Percentiles rank a stretch among this genome's conserved stretches.
phyloP scores from a whole-genome alignment of 1,284 basidiomycete species.

The Bjerkandera adusta region DNA sequence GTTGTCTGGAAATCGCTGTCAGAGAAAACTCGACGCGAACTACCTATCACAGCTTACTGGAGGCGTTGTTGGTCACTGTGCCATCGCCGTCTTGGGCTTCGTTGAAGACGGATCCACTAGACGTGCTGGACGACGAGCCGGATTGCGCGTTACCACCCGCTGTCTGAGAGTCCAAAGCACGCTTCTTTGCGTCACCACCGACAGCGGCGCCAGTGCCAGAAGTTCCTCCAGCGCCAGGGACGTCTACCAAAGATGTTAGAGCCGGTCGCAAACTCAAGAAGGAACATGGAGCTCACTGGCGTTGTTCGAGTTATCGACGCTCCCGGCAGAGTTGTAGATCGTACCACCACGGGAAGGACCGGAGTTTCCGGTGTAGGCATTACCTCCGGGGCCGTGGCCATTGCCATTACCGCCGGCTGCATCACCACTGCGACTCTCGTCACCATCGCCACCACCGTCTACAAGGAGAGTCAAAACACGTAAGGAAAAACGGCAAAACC shows the following conservation, averaged over 20 bases:
- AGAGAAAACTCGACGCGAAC: neutral
- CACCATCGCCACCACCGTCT: conserved; percentile 17
- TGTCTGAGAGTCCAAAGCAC: conserved; percentile 16
- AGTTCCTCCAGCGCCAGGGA: conserved; percentile 17
- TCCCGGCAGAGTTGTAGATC: conserved; percentile 14
- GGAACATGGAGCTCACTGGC: conserved; percentile 12
- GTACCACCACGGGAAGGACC: conserved; percentile 15
- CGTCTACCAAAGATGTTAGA: conserved; percentile 11
- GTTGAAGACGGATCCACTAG: conserved; percentile 23
- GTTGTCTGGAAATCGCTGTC: conserved; percentile 14
- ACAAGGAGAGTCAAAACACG: neutral
- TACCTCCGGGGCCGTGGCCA: conserved; percentile 17
- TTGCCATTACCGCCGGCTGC: conserved; percentile 15
- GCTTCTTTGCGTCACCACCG: conserved; percentile 21
- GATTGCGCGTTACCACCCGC: conserved; percentile 28
- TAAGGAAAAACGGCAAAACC: neutral
- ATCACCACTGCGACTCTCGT: conserved; percentile 8
- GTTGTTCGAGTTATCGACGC: conserved; percentile 11
- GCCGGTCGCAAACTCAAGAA: neutral
- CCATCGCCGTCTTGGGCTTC: conserved; percentile 12
- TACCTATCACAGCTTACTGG: conserved; percentile 20
- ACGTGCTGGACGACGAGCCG: conserved; percentile 22
- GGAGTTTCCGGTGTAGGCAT: conserved; percentile 15
- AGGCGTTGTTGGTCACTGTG: conserved; percentile 12
- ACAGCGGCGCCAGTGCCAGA: conserved; percentile 19